Base-by-base conservation (phyloP, 148 eudicot genomes). In the Amaranthus hypochondriacus region DNA sequence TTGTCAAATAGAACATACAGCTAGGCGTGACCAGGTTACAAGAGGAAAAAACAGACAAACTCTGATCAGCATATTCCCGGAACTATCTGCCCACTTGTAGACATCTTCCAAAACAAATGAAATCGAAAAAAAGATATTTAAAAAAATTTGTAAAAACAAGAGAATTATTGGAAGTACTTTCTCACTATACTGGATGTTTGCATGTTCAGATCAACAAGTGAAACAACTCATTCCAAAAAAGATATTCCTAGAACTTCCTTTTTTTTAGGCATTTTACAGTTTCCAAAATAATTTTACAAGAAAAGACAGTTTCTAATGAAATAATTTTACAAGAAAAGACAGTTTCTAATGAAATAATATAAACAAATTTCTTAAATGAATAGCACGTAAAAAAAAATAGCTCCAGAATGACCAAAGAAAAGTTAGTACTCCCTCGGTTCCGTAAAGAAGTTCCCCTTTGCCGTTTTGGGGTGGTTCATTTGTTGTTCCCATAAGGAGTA, bases 31-130 rank as follows among this genome's bases (percentile, higher is more conserved):
- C 99, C 99, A 92, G 69, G 94, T 90, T 85, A 77, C 86, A 73
- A 90, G 78, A 53, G 99, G 99, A 60, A 96, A 96, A 81, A 85
- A 96, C 54, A 96, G 69, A 87, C 99, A 96, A 74, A 86, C 87
- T 81, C 99, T 86, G 58, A 92, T 83, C 81, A 67, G 87, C 96
- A 92, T 87, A 68, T 85, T 79, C 69, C 89, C 92, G 47, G 93
- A 87, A 66, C 80, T 68, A 80, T 89, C 84, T 68, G 91, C 96
- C 97, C 97, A 89, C 61, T 69, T 81, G 77, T 92, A 96, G 78
- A 96, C 92, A 82, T 96, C 97, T 96, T 90, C 84, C 83, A 76
- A 60, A 63, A 15, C 66, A 69, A n/a, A 48, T 69, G 64, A 13
- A 56, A 42, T 9, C 48, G 5, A 6, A 52, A 6, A 52, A 64